phyloP scores from a whole-genome alignment of 2,329 filamentous ascomycete genomes.

The Hymenoscyphus linearis region DNA sequence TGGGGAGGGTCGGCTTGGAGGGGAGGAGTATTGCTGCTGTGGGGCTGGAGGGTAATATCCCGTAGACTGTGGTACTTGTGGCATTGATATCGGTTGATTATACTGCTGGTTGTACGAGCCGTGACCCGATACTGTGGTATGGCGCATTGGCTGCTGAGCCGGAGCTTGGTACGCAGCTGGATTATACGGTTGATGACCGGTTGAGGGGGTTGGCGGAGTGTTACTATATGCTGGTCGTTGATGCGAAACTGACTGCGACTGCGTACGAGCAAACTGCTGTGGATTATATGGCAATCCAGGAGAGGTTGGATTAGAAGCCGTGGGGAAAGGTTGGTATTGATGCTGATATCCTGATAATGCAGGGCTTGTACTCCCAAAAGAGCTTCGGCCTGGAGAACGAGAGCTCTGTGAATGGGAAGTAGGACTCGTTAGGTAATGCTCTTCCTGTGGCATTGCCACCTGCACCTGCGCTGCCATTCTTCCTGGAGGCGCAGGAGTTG shows the following conservation, averaged over 20 bases:
- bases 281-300: conserved; percentile 52
- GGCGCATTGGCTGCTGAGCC: conserved; percentile 51
- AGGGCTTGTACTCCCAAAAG: conserved; percentile 25
- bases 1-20: conserved; percentile 21
- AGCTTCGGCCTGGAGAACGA: conserved; percentile 23
- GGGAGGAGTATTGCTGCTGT: conserved; percentile 20
- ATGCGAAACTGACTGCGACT: conserved; percentile 37
- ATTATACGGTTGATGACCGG: conserved; percentile 58
- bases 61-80: conserved; percentile 40
- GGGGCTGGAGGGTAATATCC: conserved; percentile 20
- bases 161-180: conserved; percentile 44
- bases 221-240: conserved; percentile 47
- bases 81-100: conserved; percentile 28
- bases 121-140: conserved; percentile 48
- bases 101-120: conserved; percentile 42
- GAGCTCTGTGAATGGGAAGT: conserved; percentile 18
- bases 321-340: conserved; percentile 42
- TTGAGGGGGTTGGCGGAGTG: conserved; percentile 46
- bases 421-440: conserved; percentile 51
- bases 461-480: conserved; percentile 22
- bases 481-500: conserved; percentile 16
- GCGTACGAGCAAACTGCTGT: conserved; percentile 48
- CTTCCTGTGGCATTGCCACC: conserved; percentile 40
- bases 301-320: conserved; percentile 25
- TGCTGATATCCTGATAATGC: conserved; percentile 45